Evolutionary conservation across 225 moss, liverwort and hornwort genomes (phyloP).

Genomic region (Neckera pumila): DNA sequence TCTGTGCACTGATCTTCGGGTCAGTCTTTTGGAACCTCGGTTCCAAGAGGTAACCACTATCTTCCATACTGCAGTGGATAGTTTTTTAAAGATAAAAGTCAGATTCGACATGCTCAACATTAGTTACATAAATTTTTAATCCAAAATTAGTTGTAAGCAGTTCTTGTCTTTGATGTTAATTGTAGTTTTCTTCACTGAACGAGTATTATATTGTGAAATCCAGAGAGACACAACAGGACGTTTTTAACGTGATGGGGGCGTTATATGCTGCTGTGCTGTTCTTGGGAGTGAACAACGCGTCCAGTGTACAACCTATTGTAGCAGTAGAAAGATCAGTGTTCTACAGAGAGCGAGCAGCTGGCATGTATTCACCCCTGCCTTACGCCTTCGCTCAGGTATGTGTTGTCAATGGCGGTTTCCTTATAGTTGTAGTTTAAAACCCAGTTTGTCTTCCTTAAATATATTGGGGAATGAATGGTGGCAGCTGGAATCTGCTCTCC

Average conservation of each 20-base stretch:
- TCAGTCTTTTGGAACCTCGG: conserved; percentile 91
- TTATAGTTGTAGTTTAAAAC: background rate
- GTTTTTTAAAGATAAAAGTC: background rate
- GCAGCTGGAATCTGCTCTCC: background rate
- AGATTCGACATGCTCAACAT: background rate
- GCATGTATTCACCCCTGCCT: conserved; percentile 84
- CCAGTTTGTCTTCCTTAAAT: background rate
- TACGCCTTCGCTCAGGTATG: conserved; percentile 83
- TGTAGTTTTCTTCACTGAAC: background rate
- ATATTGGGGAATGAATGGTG: background rate
- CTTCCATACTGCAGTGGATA: background rate
- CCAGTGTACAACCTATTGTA: conserved; percentile 80
- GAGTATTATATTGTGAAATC: background rate
- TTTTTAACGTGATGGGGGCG: conserved; percentile 88
- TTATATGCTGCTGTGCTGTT: conserved; percentile 85
- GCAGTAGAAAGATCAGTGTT: conserved; percentile 87
- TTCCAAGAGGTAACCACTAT: conserved; percentile 39
- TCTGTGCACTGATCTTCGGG: conserved; percentile 79
- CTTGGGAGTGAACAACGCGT: conserved; percentile 82
- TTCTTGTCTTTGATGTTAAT: background rate
- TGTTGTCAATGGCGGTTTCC: background rate
- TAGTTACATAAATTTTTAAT: background rate
- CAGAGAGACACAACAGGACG: conserved; percentile 68
- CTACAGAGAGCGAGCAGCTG: conserved; percentile 89
- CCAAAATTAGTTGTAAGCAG: background rate